phyloP scores from a whole-genome alignment of 2,329 filamentous ascomycete genomes.

The Penicillium sp. region DNA sequence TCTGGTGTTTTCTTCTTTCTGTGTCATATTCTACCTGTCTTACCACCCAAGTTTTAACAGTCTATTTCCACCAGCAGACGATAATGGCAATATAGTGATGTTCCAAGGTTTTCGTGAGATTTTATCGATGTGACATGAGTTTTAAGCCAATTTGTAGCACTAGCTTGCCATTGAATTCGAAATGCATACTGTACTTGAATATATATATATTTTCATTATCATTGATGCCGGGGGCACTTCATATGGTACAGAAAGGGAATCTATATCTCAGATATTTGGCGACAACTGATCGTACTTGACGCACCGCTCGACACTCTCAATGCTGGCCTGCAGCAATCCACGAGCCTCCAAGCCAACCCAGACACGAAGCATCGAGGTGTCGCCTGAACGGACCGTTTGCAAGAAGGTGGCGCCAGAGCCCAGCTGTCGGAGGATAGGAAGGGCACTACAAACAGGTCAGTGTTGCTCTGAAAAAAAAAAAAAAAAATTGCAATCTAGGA shows the following conservation, averaged over 20 bases:
- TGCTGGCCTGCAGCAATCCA: slow-evolving; percentile 83
- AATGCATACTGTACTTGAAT: not conserved
- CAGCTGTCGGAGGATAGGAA: slow-evolving; percentile 87
- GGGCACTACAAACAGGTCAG: slow-evolving; percentile 57
- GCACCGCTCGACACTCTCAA: slow-evolving; percentile 84
- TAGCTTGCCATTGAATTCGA: not conserved
- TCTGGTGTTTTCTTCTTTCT: not conserved
- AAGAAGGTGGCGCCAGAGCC: slow-evolving; percentile 60
- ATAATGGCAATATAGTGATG: not conserved
- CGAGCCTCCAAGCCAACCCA: slow-evolving; percentile 90
- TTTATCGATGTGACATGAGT: too few species aligned
- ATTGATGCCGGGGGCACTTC: not conserved
- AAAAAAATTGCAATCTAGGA: not conserved
- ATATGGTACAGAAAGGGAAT: not conserved
- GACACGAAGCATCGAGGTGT: slow-evolving; percentile 83
- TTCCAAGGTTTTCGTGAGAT: not conserved
- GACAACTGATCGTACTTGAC: slow-evolving; percentile 89
- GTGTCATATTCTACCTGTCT: not conserved
- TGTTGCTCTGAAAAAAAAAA: not conserved
- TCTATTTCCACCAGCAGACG: not conserved
- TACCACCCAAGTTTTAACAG: not conserved
- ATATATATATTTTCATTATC: not conserved
- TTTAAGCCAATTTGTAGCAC: not conserved
- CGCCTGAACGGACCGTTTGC: slow-evolving; percentile 67
- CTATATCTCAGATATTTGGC: slow-evolving; percentile 68